Evolutionary conservation across 345 rosid genomes (phyloP).

Genomic region (Physaria fendleri): DNA sequence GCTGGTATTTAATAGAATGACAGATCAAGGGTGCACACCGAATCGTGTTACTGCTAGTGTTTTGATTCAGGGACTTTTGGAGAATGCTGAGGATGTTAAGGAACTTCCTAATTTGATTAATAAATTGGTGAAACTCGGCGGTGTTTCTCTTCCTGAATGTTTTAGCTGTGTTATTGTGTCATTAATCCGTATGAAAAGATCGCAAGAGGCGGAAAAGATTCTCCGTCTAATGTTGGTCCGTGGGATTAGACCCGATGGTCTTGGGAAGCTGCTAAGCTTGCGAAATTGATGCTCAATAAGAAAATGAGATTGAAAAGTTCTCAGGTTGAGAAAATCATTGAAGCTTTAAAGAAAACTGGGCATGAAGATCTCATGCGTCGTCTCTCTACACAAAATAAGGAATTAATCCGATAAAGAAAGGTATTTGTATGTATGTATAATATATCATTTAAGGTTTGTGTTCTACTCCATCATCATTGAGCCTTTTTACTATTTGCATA

Average conservation of each 20-base stretch:
- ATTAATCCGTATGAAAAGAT: slow-evolving; percentile 41
- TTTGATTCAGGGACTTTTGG: slow-evolving; percentile 57
- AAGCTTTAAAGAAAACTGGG: slow-evolving; percentile 39
- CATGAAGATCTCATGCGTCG: slow-evolving; percentile 36
- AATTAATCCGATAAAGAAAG: background rate
- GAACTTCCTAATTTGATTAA: slow-evolving; percentile 56
- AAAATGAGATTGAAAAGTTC: slow-evolving; percentile 36
- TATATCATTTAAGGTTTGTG: background rate
- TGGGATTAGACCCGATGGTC: slow-evolving; percentile 58
- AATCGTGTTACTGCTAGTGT: slow-evolving; percentile 62
- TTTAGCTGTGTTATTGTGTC: slow-evolving; percentile 55
- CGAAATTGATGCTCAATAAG: slow-evolving; percentile 45
- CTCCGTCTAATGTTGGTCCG: slow-evolving; percentile 43
- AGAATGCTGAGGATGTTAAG: slow-evolving; percentile 34
- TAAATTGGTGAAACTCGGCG: slow-evolving; percentile 41
- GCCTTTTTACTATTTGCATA: background rate
- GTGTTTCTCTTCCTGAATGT: slow-evolving; percentile 56
- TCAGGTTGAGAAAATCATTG: slow-evolving; percentile 32
- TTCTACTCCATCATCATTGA: background rate
- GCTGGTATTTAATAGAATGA: slow-evolving; percentile 65
- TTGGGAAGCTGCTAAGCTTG: slow-evolving; percentile 63
- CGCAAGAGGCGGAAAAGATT: slow-evolving; percentile 51
- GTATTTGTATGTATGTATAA: background rate
- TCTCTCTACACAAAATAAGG: slow-evolving; percentile 26
- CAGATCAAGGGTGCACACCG: slow-evolving; percentile 47